Conservation (phyloP, 2,329 filamentous ascomycete genomes). For the Xenosphaeropsis pyriputrescens region DNA sequence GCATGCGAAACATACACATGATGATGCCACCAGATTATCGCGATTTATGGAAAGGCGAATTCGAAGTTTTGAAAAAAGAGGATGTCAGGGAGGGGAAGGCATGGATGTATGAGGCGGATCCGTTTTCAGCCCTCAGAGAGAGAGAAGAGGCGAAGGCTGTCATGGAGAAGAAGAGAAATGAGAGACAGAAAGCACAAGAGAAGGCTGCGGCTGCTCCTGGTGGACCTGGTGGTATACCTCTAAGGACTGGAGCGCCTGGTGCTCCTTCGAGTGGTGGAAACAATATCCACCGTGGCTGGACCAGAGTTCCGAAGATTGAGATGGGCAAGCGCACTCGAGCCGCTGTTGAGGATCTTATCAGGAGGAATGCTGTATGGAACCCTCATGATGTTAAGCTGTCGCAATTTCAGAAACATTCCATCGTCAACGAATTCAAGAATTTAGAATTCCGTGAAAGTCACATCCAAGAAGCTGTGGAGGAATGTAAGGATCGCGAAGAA, state of each 20-base stretch:
- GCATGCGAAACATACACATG: conserved; percentile 91
- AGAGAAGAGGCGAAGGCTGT: conserved; percentile 63
- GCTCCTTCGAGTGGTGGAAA: conserved; percentile 17
- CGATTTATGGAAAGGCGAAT: conserved; percentile 79
- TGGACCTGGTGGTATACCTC: conserved; percentile 33
- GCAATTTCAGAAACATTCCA: conserved; percentile 34
- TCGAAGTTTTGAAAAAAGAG: conserved; percentile 65
- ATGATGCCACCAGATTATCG: conserved; percentile 85
- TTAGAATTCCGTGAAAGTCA: conserved; percentile 84
- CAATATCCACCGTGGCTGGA: conserved; percentile 56
- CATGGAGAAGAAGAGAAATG: conserved; percentile 66
- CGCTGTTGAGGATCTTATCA: conserved; percentile 66
- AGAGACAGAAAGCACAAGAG: conserved; percentile 51
- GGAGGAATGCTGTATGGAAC: conserved; percentile 76
- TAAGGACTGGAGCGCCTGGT: conserved; percentile 29
- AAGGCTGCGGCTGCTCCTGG: conserved; percentile 52
- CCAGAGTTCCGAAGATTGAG: conserved; percentile 75
- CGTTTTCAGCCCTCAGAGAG: conserved; percentile 69
- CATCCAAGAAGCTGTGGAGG: conserved; percentile 70
- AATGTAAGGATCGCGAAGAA: conserved; percentile 87
- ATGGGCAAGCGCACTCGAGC: conserved; percentile 72
- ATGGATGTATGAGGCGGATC: conserved; percentile 94
- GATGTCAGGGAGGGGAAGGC: conserved; percentile 66
- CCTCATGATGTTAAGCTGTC: conserved; percentile 57
- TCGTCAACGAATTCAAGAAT: conserved; percentile 60